Evolutionary conservation across 2,329 filamentous ascomycete species (phyloP), one percentile per base, ranked within the genome.

Genomic region (Cordyceps fumosorosea): DNA sequence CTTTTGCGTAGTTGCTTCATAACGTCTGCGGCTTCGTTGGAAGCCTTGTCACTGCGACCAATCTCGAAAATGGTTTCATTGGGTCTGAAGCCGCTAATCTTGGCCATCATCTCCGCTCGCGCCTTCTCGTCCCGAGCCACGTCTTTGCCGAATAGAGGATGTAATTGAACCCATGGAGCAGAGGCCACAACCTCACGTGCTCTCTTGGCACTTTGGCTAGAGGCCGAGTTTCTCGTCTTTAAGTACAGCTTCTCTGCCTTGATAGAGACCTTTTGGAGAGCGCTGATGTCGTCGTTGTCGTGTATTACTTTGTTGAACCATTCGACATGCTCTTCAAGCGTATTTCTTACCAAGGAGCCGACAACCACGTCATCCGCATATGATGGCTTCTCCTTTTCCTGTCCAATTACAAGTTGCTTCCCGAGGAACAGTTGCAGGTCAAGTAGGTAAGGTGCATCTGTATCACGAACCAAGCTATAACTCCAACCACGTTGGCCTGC

Each of bases 51-150:
- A 64, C 87, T 84, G 67, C 88, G 86, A 7, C 90, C 89, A 65
- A 97, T 88, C 74, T 99, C 95, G 68, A 99, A 99, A n/a, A 99
- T 91, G 0, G 93, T 98, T 75, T 99, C 95, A 50, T 88, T 82
- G 0, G 96, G 95, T 68, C 91, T 86, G 77, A 95, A 99, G 2
- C 89, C 89, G 69, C 91, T 93, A 62, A 99, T 91, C 63, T 88
- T 85, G 37, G 91, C 91, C 34, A 99, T 80, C 90, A 99, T 96
- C 56, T 89, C 87, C 55, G 92, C 86, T 37, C 93, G 85, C 55
- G 90, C 87, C 64, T 86, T 82, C 70, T 93, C 90, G 32, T 83
- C 76, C 40, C 84, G 78, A 62, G 85, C 82, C 0, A 83, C 83
- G 57, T 89, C 84, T 60, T 89, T 81, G 42, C 88, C 87, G 71